Evolutionary conservation across 2,329 filamentous ascomycete species (phyloP).

Genomic region (Exophiala oligosperma): DNA sequence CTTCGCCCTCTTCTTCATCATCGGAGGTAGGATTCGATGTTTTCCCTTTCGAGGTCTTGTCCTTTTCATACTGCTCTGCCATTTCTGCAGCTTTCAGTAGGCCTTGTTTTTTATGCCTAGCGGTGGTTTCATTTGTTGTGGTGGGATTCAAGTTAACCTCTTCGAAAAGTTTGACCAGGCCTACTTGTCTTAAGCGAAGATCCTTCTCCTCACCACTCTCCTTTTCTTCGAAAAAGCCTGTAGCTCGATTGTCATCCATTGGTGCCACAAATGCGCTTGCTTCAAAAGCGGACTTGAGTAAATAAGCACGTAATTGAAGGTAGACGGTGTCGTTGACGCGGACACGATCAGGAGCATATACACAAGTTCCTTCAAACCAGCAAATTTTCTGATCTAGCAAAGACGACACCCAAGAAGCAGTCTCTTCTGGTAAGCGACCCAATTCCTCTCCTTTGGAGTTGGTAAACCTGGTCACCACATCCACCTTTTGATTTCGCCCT

Average conservation of each 20-base stretch:
- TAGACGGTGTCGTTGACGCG: conserved; percentile 94
- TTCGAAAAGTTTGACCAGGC: conserved; percentile 82
- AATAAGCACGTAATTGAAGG: conserved; percentile 76
- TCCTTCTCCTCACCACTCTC: conserved; percentile 84
- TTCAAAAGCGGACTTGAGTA: conserved; percentile 74
- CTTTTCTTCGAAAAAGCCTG: conserved; percentile 76
- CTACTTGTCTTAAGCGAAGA: conserved; percentile 80
- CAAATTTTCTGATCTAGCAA: conserved; percentile 89
- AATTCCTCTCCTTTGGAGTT: conserved; percentile 77
- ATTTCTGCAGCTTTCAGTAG: conserved; percentile 85
- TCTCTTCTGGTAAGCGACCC: conserved; percentile 81
- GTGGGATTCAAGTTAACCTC: conserved; percentile 82
- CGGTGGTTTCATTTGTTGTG: conserved; percentile 69
- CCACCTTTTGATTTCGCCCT: conserved; percentile 64
- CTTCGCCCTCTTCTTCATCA: conserved; percentile 79
- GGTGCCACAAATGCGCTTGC: conserved; percentile 61
- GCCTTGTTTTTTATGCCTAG: conserved; percentile 78
- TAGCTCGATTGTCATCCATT: conserved; percentile 68
- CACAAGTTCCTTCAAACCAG: conserved; percentile 80
- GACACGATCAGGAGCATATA: conserved; percentile 82
- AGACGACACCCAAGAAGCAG: conserved; percentile 87
- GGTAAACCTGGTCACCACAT: conserved; percentile 90
- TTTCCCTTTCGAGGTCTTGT: conserved; percentile 46
- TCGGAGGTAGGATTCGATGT: conserved; percentile 62
- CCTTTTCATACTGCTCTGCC: conserved; percentile 71